Evolutionary conservation across 441 rosid genomes (phyloP), one percentile per base, ranked within the genome.

Genomic region (Eutrema salsugineum): DNA sequence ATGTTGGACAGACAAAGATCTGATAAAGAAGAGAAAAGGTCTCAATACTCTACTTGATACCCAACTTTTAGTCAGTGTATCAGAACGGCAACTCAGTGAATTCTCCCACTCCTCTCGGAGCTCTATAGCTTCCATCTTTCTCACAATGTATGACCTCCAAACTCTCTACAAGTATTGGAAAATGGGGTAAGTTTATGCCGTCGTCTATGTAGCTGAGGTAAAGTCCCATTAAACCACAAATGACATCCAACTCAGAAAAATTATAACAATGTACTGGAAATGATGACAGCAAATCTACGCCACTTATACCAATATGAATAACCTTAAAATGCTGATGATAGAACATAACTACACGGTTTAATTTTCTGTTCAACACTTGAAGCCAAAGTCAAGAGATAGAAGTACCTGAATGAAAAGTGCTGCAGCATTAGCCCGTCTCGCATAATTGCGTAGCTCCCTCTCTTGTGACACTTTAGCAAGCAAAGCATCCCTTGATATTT

Each of bases 401-500:
- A 24, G 74, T 16, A 84, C 91, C 88, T 86, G 96, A 63, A 86
- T 69, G 67, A 68, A 77, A 47, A 84, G 44, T 2, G 91, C 85
- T 35, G 99, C 84, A 8, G 91, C 87, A 30, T 87, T 71, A 72
- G 97, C 95, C 28, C 91, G 88, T 73, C 93, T 79, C 1, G 96
- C 84, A 48, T 86, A 89, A 68, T 63, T 87, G 35, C 98, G 97
- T 15, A 84, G 84, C 91, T 91, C 94, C 76, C 99, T 83, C 70
- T 89, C 94, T 57, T 85, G 91, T 1, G 89, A 85, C 54, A 95
- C 93, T 79, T 88, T 88, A 76, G 90, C 94, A 44, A 95, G 90
- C 65, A 95, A 94, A 27, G 92, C 98, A 65, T 91, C 97, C 61
- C 99, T 84, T 17, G 99, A 85, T 47, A 95, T 93, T 84, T 95